These are phyloP conservation scores for Planoprotostelium fungivorum DNA, from an alignment of 78 protist genomes.

Conservation along the genomic window DNA sequence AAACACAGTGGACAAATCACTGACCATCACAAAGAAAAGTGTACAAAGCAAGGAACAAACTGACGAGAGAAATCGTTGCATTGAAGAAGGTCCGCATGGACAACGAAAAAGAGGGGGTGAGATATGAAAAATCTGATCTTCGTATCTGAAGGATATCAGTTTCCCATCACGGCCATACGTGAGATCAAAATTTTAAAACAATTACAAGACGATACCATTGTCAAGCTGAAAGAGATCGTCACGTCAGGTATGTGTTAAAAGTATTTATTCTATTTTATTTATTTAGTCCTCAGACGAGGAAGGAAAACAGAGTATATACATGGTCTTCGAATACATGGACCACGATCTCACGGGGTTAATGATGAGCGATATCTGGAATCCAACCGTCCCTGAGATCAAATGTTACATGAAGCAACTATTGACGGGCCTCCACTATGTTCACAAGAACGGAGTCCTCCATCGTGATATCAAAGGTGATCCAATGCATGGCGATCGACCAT, in stretches of 20 bases:
- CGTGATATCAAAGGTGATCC: slow-evolving; percentile 72
- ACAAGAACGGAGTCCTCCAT: slow-evolving; percentile 73
- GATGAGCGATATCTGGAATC: slow-evolving; percentile 18
- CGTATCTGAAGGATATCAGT: slow-evolving; percentile 14
- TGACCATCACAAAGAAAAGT: slow-evolving; percentile 53
- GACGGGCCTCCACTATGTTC: slow-evolving; percentile 75
- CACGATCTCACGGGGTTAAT: slow-evolving; percentile 81
- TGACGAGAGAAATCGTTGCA: slow-evolving; percentile 79
- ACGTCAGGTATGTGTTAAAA: slow-evolving; percentile 12
- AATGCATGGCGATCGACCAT: neutral
- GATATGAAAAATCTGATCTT: neutral
- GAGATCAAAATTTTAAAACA: slow-evolving; percentile 84
- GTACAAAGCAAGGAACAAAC: slow-evolving; percentile 56
- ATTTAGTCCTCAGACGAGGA: neutral
- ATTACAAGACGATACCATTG: slow-evolving; percentile 73
- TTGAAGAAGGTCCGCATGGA: slow-evolving; percentile 84
- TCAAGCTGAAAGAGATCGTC: slow-evolving; percentile 61
- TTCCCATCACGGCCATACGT: slow-evolving; percentile 94
- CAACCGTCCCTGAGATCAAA: slow-evolving; percentile 66
- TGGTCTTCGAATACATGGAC: slow-evolving; percentile 86
- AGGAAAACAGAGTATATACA: slow-evolving; percentile 66
- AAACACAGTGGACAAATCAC: neutral
- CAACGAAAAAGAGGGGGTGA: slow-evolving; percentile 83
- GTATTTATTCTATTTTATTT: neutral
- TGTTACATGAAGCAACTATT: slow-evolving; percentile 80